Evolutionary conservation across 768 basidiomycete species (phyloP), one percentile per base, ranked within the genome.

Genomic region (Russula emetica): DNA sequence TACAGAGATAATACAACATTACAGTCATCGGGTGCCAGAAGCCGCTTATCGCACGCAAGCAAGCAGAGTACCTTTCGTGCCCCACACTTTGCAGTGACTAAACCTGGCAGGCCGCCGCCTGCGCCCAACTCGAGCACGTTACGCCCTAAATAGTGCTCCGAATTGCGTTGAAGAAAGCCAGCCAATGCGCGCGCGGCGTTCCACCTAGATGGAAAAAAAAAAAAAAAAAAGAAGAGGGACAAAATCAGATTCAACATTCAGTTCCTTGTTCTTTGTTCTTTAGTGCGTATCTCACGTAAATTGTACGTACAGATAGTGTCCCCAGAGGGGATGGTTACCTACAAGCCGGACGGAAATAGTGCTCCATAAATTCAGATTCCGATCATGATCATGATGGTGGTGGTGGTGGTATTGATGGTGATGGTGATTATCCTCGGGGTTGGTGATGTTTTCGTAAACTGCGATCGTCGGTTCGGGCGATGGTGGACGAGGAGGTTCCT

Each of bases 61-160:
- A 70, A 78, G n/a, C 22, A n/a, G n/a, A n/a, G n/a, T n/a, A 91
- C 94, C 71, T 82, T 83, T 45, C 73, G 70, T 0, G 94, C 93
- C 0, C 87, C 88, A 62, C 85, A 86, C 45, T 86, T 82, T 0
- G 81, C 83, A 0, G 87, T 78, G 2, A 95, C 82, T 8, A 99
- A 78, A 4, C 90, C 85, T 0, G 97, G 97, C 7, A 98, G 77
- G 2, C 87, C 96, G 1, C 92, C 95, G 0, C 94, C 97, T 0
- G 97, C 97, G 0, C 97, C 97, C 0, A 98, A 83, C 73, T 99
- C 97, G 1, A 98, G 78, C 0, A 98, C 85, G 28, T 70, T 73
- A 9, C 74, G 77, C 7, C 75, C 74, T 0, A 68, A 69, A 51
- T 83, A 85, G 0, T 87, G 67, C 1, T 78, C 72, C 0, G 70